Percentiles rank a stretch among this genome's conserved stretches.
Conservation (phyloP, 495 filamentous ascomycete genomes). For the Cercophora samala region DNA sequence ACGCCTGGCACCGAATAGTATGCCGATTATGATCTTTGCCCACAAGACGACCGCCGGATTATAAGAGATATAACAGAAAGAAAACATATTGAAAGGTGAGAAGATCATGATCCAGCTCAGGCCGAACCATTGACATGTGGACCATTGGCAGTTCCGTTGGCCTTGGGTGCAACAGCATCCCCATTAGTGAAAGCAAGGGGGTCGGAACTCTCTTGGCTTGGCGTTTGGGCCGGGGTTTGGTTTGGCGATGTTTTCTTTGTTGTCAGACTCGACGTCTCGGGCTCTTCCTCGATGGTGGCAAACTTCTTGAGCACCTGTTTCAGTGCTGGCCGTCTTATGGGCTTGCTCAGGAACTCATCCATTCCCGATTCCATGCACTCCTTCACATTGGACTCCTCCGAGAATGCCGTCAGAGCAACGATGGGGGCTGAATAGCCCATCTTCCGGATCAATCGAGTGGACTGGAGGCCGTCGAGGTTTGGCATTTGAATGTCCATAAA, state of each 20-base stretch:
- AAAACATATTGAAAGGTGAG: background rate
- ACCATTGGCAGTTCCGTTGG: constrained; percentile 12
- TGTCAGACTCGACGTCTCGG: constrained; percentile 38
- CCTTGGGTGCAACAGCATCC: background rate
- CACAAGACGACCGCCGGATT: background rate
- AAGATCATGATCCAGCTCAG: background rate
- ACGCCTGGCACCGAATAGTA: background rate
- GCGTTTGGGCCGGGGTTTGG: constrained; percentile 25
- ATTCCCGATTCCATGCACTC: constrained; percentile 76
- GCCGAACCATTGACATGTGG: background rate
- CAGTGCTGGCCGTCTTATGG: constrained; percentile 75
- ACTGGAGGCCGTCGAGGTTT: constrained; percentile 83
- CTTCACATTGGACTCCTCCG: constrained; percentile 84
- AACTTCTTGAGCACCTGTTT: constrained; percentile 77
- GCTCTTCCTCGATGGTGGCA: constrained; percentile 54
- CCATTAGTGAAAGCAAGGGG: constrained; percentile 12
- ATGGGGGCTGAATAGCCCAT: constrained; percentile 88
- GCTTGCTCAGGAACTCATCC: constrained; percentile 73
- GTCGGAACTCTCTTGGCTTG: constrained; percentile 13
- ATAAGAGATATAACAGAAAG: background rate
- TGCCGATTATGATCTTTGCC: background rate
- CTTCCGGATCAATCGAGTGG: constrained; percentile 78
- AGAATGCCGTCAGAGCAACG: constrained; percentile 85
- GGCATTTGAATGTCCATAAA: constrained; percentile 98
- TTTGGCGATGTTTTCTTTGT: constrained; percentile 33